Evolutionary conservation across 164 flowering plant species (phyloP).

Genomic region (Dillenia turbinata): DNA sequence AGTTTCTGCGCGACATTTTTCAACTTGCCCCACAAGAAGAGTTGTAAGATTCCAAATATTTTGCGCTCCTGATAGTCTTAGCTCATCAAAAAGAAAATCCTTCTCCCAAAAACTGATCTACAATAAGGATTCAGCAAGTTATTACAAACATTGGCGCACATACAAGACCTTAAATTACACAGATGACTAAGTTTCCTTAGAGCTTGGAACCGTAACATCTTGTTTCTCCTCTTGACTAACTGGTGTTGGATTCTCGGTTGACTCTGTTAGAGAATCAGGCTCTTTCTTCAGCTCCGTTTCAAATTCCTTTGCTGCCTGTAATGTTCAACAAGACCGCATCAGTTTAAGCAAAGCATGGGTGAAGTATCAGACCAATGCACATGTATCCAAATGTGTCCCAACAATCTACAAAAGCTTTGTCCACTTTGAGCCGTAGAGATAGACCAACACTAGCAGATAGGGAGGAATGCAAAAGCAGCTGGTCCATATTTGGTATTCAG

Average conservation of each 20-base stretch:
- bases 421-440: not conserved
- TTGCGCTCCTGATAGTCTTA: no score
- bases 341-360: not conserved
- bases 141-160: no score
- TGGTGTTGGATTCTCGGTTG: conserved; percentile 35
- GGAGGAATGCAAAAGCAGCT: not conserved
- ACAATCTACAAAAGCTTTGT: no score
- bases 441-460: not conserved
- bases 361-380: not conserved
- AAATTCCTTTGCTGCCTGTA: conserved; percentile 85
- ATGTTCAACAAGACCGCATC: not conserved
- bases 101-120: no score
- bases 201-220: conserved; percentile 42
- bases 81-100: no score
- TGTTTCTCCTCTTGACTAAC: conserved; percentile 38
- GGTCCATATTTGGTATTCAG: not conserved
- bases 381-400: not conserved
- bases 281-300: conserved; percentile 78
- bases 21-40: no score
- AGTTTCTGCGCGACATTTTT: no score
- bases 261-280: conserved; percentile 32
- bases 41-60: no score
- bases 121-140: no score
- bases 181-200: conserved; percentile 27
- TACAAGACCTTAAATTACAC: no score